Base-by-base conservation (phyloP, 2,329 filamentous ascomycete genomes). In the Ambrosiella xylebori region DNA sequence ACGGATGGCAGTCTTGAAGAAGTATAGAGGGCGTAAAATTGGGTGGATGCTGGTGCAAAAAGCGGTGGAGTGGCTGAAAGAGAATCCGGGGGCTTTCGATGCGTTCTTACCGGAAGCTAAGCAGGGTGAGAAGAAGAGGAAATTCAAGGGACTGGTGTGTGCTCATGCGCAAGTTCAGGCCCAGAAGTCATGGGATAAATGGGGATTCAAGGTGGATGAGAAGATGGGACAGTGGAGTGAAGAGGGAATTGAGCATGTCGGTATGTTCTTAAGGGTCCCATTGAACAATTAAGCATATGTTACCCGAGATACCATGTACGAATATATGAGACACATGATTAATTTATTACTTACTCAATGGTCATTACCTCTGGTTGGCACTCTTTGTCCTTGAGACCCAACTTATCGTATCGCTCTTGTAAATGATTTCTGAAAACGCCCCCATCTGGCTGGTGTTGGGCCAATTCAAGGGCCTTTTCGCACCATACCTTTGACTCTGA, bases 191-290 rank as follows among this genome's bases (percentile, higher is more conserved):
- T 97, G 89, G 81, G 71, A 72, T 65, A 78, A 74, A 65, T 78
- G 84, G 69, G 89, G 88, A 0, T 96, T 95, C 68, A 70, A 74
- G 61, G 73, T 79, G 8, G 89, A 96, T 69, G 76, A 85, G 65
- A 73, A 70, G 8, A 80, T 91, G 78, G 86, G 87, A 0, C 75
- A 68, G 38, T 96, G 89, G 88, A 74, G 76, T 61, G 89, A 96
- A 68, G 88, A 93, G 65, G 87, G 85, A 3, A 91, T 95, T 57
- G 74, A 79, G 63, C 88, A 95, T 72, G 76, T 94, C 15, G 89
- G 86, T 61, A 94, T 96, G 89, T 95, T 79, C 62, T 65, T 69
- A 62, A 71, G 78, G 39, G 61, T 82, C 36, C 65, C 72, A 3
- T 61, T 73, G 3, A 15, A 51, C 8, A 39, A 56, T 7, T 58